These are phyloP conservation scores for Kockiozyma suomiensis DNA, from an alignment of 805 yeast genomes.

Conservation along the genomic window DNA sequence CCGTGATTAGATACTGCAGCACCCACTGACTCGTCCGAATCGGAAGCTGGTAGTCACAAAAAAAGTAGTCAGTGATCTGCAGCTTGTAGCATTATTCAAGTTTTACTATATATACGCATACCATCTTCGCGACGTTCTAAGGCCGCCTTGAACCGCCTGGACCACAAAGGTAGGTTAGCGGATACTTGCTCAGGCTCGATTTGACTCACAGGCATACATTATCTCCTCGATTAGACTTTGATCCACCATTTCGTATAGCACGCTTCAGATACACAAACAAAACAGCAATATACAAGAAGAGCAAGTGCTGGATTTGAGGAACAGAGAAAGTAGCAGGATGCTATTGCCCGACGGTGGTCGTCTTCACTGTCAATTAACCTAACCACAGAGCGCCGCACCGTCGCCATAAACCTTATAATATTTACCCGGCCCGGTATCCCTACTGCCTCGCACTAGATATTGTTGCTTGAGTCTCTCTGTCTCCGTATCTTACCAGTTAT, in stretches of 20 bases:
- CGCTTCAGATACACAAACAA: background rate
- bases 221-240: constrained; percentile 31
- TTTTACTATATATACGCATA: no score
- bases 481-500: no score
- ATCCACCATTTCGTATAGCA: constrained; percentile 28
- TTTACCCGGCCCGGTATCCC: background rate
- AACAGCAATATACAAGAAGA: background rate
- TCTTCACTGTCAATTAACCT: background rate
- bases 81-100: background rate
- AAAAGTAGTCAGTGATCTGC: background rate
- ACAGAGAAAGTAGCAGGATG: no score
- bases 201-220: constrained; percentile 23
- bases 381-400: background rate
- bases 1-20: constrained; percentile 56
- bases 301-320: no score
- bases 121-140: constrained; percentile 40
- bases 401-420: background rate
- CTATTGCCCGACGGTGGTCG: no score
- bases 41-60: constrained; percentile 34
- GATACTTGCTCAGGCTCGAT: background rate
- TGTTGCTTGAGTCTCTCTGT: no score
- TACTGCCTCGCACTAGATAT: background rate
- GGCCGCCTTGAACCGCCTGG: constrained; percentile 42
- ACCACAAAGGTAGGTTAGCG: constrained; percentile 3
- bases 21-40: constrained; percentile 39